phyloP scores from a whole-genome alignment of 106 monocot species.

The Xerophyta viscosa region DNA sequence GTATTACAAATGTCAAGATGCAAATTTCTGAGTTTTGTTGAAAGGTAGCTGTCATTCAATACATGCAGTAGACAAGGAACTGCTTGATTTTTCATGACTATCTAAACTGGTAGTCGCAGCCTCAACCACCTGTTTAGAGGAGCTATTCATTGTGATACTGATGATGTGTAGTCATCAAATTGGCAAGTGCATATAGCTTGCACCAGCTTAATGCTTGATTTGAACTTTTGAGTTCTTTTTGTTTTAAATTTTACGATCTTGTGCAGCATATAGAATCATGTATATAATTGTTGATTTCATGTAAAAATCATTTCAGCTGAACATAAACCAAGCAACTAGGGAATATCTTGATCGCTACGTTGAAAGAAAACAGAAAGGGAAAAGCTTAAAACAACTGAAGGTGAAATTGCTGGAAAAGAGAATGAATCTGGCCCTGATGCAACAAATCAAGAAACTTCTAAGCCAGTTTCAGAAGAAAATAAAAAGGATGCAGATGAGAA shows the following conservation, averaged over 20 bases:
- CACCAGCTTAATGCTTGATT: too few relatives aligned
- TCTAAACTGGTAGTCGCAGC: too few relatives aligned
- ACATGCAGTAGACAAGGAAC: too few relatives aligned
- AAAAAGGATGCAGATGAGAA: conserved; percentile 42
- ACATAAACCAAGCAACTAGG: conserved; percentile 84
- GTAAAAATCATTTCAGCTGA: conserved; percentile 35
- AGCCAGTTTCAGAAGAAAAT: conserved; percentile 22
- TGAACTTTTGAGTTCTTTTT: too few relatives aligned
- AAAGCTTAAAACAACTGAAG: conserved; percentile 67
- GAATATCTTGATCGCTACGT: conserved; percentile 92
- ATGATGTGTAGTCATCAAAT: too few relatives aligned
- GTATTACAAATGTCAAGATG: too few relatives aligned
- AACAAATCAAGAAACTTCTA: conserved; percentile 38
- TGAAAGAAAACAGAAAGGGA: conserved; percentile 86
- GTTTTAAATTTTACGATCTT: not conserved
- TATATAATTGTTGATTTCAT: not conserved
- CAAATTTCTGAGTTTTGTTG: too few relatives aligned
- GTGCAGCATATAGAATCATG: not conserved
- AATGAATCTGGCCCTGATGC: conserved; percentile 13
- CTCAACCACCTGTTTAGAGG: too few relatives aligned
- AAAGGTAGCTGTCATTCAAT: too few relatives aligned
- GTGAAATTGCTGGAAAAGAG: conserved; percentile 24
- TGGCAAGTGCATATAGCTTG: too few relatives aligned
- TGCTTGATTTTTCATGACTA: too few relatives aligned
- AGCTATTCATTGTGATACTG: too few relatives aligned